Evolutionary conservation across 2,329 filamentous ascomycete genomes (phyloP), one percentile per base, ranked within the genome.

Genomic region (Hypoxylon sp.): DNA sequence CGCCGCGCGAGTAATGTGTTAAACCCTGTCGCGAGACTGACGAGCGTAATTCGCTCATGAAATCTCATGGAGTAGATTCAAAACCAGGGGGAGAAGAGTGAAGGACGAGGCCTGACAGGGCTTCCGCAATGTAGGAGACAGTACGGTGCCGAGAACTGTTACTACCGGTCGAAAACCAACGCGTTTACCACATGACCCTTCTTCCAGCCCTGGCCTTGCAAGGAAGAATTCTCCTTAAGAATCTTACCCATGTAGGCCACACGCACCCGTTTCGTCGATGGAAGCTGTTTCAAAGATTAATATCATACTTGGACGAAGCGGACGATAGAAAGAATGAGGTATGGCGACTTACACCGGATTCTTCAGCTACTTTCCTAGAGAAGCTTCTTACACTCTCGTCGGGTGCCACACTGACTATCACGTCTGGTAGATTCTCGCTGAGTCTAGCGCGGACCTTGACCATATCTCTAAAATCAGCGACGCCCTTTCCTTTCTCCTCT

Each of bases 241-340:
- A 94, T 88, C 77, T 90, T 93, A 72, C 94, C 94, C 80, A 96
- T 86, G 78, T 97, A 97, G 19, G 89, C 90, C 65, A 97, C 87
- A 59, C 89, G 88, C 55, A 97, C 83, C 52, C 84, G 87, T 68
- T 88, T 88, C 48, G 82, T 83, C 6, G 83, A 77, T 1, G 85
- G 79, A 33, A 94, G 82, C 91, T 92, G 72, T 59, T 29, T 5
- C 51, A 46, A 57, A 42, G 47, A 19, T 46, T 63, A n/a, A 62
- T 57, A 57, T 2, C 1, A 55, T 24, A 22, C 13, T n/a, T 14
- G 17, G 22, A 10, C 14, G 52, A 59, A 64, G 19, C 4, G 33
- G 22, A 42, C 24, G 3, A 50, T 39, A 8, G 8, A 37, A 63
- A 24, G 26, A 53, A 65, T 54, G 29, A 33, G 8, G 47, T 52